Evolutionary conservation across 768 basidiomycete species (phyloP).

Genomic region (Lactarius vividus): DNA sequence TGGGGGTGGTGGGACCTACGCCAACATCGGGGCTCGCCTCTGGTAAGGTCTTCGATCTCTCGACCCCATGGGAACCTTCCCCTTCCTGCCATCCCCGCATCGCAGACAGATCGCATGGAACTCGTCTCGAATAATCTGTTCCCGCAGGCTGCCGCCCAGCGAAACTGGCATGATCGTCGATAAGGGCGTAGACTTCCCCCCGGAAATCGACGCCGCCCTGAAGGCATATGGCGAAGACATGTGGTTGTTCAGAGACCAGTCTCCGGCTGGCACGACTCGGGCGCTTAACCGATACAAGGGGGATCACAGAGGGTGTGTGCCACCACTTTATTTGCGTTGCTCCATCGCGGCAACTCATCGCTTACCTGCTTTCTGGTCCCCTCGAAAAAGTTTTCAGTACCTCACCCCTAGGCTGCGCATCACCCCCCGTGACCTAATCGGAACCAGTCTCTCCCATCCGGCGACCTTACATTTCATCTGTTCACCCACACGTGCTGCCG

Average conservation of each 20-base stretch:
- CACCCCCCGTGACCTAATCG: conserved; percentile 63
- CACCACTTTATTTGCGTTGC: background rate
- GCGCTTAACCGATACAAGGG: conserved; percentile 74
- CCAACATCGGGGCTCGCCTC: conserved; percentile 75
- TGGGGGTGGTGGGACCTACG: conserved; percentile 87
- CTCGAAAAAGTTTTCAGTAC: conserved; percentile 75
- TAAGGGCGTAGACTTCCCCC: conserved; percentile 73
- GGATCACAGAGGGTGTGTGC: conserved; percentile 61
- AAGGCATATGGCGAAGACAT: conserved; percentile 65
- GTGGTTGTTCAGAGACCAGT: conserved; percentile 72
- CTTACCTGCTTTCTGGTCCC: conserved; percentile 5
- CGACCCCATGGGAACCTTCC: background rate
- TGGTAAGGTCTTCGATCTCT: conserved; percentile 46
- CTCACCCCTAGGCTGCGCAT: conserved; percentile 68
- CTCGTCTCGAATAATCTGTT: background rate
- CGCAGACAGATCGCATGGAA: background rate
- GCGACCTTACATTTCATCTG: conserved; percentile 78
- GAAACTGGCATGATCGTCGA: conserved; percentile 83
- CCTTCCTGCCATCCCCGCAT: background rate
- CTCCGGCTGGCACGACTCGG: conserved; percentile 57
- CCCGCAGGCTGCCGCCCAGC: conserved; percentile 58
- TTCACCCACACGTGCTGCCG: conserved; percentile 67
- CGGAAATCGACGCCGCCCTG: conserved; percentile 51
- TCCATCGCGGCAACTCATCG: conserved; percentile 11
- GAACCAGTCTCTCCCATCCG: conserved; percentile 51